These are phyloP conservation scores for Pisolithus albus DNA, from an alignment of 768 basidiomycete genomes.

Conservation along the genomic window DNA sequence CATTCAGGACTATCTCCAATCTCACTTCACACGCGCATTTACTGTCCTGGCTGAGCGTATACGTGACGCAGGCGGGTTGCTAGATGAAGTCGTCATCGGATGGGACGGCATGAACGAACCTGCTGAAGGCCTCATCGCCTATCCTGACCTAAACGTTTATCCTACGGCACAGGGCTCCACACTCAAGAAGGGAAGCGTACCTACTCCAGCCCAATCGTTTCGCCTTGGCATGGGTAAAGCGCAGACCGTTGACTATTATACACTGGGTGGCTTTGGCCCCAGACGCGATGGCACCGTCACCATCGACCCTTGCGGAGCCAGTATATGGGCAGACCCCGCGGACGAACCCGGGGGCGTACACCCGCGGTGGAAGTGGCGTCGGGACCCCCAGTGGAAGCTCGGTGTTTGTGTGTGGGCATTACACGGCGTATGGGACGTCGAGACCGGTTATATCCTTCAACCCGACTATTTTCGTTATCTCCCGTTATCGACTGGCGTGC, in stretches of 20 bases:
- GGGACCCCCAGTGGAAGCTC: conserved; percentile 64
- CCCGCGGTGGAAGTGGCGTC: conserved; percentile 77
- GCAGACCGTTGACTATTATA: conserved; percentile 77
- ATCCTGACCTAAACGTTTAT: conserved; percentile 58
- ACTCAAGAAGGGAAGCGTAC: conserved; percentile 80
- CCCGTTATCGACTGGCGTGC: not conserved
- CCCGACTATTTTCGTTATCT: conserved; percentile 69
- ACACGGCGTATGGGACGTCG: conserved; percentile 84
- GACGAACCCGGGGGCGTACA: conserved; percentile 48
- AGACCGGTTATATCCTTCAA: conserved; percentile 55
- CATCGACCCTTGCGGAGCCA: conserved; percentile 78
- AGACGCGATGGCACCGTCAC: conserved; percentile 63
- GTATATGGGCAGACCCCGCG: conserved; percentile 66
- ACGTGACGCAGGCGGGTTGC: conserved; percentile 61
- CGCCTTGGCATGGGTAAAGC: conserved; percentile 83
- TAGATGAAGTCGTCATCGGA: conserved; percentile 87
- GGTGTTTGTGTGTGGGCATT: conserved; percentile 83
- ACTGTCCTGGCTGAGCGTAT: conserved; percentile 72
- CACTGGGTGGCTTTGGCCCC: conserved; percentile 77
- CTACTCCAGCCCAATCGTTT: conserved; percentile 79
- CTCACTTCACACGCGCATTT: conserved; percentile 69
- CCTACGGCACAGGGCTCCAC: conserved; percentile 63
- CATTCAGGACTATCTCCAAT: conserved; percentile 84
- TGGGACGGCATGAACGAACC: conserved; percentile 99
- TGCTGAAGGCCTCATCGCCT: conserved; percentile 66